Conservation (phyloP, 1,139 yeast genomes). For the Hansenula anomala region DNA sequence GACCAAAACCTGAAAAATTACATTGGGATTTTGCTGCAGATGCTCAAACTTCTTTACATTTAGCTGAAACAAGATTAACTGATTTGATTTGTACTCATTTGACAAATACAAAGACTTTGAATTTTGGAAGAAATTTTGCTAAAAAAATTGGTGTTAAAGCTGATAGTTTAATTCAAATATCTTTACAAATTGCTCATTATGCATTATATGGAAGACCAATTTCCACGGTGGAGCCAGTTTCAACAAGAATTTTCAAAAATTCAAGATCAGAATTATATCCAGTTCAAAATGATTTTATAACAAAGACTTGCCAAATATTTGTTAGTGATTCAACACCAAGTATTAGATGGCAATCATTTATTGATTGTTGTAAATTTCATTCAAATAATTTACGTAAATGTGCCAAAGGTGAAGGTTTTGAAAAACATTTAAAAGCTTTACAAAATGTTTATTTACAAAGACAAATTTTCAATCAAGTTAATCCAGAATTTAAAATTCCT, state of each 20-base stretch:
- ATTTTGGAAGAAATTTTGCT: constrained; percentile 42
- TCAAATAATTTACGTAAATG: constrained; percentile 44
- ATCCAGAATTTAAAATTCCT: constrained; percentile 26
- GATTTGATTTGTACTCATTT: constrained; percentile 73
- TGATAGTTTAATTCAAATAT: constrained; percentile 65
- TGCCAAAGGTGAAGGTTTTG: constrained; percentile 62
- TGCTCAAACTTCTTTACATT: constrained; percentile 43
- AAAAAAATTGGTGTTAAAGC: constrained; percentile 49
- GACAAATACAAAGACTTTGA: constrained; percentile 38
- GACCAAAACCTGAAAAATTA: constrained; percentile 41
- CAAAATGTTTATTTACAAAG: constrained; percentile 43
- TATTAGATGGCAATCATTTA: constrained; percentile 46
- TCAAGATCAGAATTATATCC: constrained; percentile 67
- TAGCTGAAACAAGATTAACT: constrained; percentile 71
- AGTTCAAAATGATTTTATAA: constrained; percentile 51
- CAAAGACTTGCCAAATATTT: constrained; percentile 54
- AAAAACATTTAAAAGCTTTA: constrained; percentile 64
- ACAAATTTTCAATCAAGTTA: constrained; percentile 39
- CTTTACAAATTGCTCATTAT: constrained; percentile 67
- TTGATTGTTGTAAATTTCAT: constrained; percentile 50
- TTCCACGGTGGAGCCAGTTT: constrained; percentile 67
- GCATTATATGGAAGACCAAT: constrained; percentile 67
- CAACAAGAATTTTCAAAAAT: constrained; percentile 62
- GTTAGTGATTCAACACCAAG: constrained; percentile 44
- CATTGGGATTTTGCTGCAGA: constrained; percentile 47